Conservation (phyloP, 2,329 filamentous ascomycete species). For the Aureobasidium sp. region DNA sequence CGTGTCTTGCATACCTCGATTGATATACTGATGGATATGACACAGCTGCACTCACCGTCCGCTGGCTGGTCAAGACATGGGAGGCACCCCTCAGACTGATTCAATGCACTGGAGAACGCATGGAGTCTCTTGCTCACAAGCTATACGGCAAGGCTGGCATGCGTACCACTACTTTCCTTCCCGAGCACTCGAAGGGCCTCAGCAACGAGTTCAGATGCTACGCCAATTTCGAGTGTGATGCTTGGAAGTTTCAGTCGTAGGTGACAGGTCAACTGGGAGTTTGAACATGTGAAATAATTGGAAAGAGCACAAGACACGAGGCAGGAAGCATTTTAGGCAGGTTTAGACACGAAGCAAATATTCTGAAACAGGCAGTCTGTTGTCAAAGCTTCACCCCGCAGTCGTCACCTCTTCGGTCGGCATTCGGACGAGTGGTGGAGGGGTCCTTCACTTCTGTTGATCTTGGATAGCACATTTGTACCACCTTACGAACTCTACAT, state of each 20-base stretch:
- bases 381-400: slow-evolving; percentile 7
- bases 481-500: not conserved
- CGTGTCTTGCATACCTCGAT: not conserved
- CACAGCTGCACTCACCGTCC: slow-evolving; percentile 62
- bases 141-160: slow-evolving; percentile 61
- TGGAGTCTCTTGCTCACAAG: slow-evolving; percentile 57
- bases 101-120: slow-evolving; percentile 70
- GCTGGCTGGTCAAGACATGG: slow-evolving; percentile 59
- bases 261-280: too few species aligned
- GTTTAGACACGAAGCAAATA: not conserved
- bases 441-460: not conserved
- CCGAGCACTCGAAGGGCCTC: slow-evolving; percentile 62
- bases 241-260: slow-evolving; percentile 29
- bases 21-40: slow-evolving; percentile 17
- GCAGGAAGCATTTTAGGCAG: not conserved
- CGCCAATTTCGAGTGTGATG: slow-evolving; percentile 63
- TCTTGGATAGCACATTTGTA: not conserved
- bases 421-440: not conserved
- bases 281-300: not conserved
- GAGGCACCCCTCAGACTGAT: slow-evolving; percentile 44
- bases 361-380: not conserved
- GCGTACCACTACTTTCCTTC: slow-evolving; percentile 60
- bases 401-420: not conserved
- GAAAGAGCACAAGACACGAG: not conserved
- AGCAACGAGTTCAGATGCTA: slow-evolving; percentile 80